Conservation (phyloP, 75 land plant genomes). For the Ceratopteris richardii region DNA sequence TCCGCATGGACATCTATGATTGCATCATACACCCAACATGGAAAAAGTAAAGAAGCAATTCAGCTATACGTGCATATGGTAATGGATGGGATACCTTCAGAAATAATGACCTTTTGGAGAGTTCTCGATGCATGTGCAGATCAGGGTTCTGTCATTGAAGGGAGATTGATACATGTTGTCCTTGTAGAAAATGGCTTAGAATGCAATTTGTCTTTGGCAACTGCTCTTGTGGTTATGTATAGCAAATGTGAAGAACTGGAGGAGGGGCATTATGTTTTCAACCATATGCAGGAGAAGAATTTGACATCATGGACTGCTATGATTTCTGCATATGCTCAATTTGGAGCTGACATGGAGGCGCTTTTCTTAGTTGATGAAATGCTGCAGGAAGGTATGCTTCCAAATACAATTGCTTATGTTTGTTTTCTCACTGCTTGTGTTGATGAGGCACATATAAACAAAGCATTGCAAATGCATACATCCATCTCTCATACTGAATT, state of each 20-base stretch:
- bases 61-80: conserved; percentile 18
- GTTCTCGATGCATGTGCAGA: conserved; percentile 37
- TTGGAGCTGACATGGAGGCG: conserved; percentile 41
- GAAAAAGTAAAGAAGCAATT: conserved; percentile 13
- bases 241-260: conserved; percentile 41
- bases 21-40: conserved; percentile 13
- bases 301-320: conserved; percentile 62
- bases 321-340: conserved; percentile 46
- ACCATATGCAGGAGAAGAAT: conserved; percentile 17
- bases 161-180: conserved; percentile 30
- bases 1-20: conserved; percentile 33
- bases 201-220: conserved; percentile 22
- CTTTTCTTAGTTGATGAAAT: conserved; percentile 37
- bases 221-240: conserved; percentile 60
- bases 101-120: conserved; percentile 21
- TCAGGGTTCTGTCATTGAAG: conserved; percentile 18
- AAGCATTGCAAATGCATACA: conserved; percentile 10
- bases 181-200: conserved; percentile 18
- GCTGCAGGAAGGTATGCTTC: conserved; percentile 34
- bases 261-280: conserved; percentile 37
- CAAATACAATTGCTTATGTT: conserved; percentile 55
- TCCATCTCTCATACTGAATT: conserved; percentile 52
- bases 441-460: conserved; percentile 34
- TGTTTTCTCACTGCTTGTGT: conserved; percentile 55
- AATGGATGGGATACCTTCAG: conserved; percentile 6